Evolutionary conservation across 2,329 filamentous ascomycete genomes (phyloP), one percentile per base, ranked within the genome.

Genomic region (Parascedosporium putredinis): DNA sequence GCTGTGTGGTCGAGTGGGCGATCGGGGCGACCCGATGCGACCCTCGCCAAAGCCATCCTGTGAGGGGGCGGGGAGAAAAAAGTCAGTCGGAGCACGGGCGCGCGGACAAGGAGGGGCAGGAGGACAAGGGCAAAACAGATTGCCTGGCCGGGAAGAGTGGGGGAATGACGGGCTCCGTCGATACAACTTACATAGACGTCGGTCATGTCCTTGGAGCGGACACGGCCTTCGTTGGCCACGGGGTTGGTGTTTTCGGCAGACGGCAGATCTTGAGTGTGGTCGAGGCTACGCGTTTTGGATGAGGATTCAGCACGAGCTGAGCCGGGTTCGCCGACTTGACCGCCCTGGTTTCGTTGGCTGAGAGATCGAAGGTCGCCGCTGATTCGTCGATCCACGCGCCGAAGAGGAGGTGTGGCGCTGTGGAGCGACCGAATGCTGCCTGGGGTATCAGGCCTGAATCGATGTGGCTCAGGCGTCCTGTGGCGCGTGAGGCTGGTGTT

Each of bases 1-100:
- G 73, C 89, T 96, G 62, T 90, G 88, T 59, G 93, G 90, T 67
- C 91, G 83, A 58, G 88, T 95, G 50, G 93, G 93, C 60, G 93
- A 97, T 61, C 86, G 83, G 62, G 91, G 89, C 64, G 89, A 95
- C 64, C 83, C 83, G 63, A 86, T 78, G 62, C 79, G 87, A 68
- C 86, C 88, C 71, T 95, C 88, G 70, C 91, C 91, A 73, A 82
- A 90, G 70, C 88, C 91, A 79, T 95, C 89, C 90, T 96, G 72
- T 50, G 59, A 51, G 38, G 44, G 18, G 38, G 22, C n/a, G 7
- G 14, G 20, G 27, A 49, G 34, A 48, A 18, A 40, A 34, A 29
- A 34, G 56, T 62, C 47, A 63, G 58, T 48, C n/a, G n/a, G n/a
- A 31, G 50, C 18, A 50, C 27, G 46, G 31, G 46, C 31, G 38